Conservation (phyloP, 495 filamentous ascomycete species). For the Cercophora samala region DNA sequence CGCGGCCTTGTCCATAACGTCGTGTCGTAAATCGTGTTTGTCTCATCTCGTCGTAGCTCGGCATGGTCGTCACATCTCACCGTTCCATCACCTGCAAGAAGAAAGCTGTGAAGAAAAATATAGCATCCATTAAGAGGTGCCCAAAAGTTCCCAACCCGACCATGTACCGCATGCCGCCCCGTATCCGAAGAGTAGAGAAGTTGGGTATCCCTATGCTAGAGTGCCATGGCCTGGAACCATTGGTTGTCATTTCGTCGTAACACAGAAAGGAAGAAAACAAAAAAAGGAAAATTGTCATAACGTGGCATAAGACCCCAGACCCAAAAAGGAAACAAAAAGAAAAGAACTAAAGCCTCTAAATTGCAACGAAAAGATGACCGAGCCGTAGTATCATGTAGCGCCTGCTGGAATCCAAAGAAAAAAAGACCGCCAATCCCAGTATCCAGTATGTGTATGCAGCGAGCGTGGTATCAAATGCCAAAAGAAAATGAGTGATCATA, state of each 20-base stretch:
- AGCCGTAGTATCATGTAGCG: not conserved
- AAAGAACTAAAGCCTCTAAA: slow-evolving; percentile 13
- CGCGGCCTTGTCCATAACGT: not conserved
- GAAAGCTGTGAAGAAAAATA: not conserved
- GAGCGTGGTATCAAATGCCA: slow-evolving; percentile 20
- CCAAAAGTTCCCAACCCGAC: slow-evolving; percentile 1
- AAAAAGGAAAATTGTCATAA: slow-evolving; percentile 25
- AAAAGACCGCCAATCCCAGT: not conserved
- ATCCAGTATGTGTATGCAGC: slow-evolving; percentile 16
- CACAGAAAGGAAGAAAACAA: slow-evolving; percentile 9
- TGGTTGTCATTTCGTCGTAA: slow-evolving; percentile 9
- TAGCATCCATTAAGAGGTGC: slow-evolving; percentile 12
- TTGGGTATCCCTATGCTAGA: slow-evolving; percentile 16
- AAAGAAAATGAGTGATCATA: slow-evolving; percentile 15
- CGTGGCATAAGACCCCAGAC: slow-evolving; percentile 14
- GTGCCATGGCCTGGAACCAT: slow-evolving; percentile 7
- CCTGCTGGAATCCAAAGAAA: not conserved
- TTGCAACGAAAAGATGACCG: not conserved
- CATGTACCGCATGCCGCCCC: slow-evolving; percentile 2
- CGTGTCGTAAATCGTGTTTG: too few species aligned
- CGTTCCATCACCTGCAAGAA: not conserved
- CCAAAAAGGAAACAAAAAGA: slow-evolving; percentile 4
- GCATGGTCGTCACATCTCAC: not conserved
- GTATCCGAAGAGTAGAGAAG: slow-evolving; percentile 7
- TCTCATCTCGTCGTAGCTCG: not conserved